phyloP scores from a whole-genome alignment of 176 grass and related monocot species.

The Carex littledalei region DNA sequence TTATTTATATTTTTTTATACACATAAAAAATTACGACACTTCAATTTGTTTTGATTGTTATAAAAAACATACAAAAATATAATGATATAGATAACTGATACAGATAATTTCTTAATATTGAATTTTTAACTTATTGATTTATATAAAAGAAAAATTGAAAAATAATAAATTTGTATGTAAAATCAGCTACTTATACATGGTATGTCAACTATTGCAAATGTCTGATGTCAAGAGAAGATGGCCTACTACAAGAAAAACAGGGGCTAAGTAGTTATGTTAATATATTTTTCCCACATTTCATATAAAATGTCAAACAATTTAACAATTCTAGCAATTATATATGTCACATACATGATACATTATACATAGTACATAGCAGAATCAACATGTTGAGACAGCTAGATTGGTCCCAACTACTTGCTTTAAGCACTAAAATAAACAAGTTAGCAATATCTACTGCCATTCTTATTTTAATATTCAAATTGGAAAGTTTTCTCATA shows the following conservation, averaged over 20 bases:
- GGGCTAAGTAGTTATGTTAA: neutral
- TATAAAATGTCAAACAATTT: neutral
- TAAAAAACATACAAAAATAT: too few species aligned
- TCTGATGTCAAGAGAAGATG: neutral
- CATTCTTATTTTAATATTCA: neutral
- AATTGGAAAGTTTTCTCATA: neutral
- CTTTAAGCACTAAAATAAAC: neutral
- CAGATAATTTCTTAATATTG: too few species aligned
- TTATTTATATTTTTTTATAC: too few species aligned
- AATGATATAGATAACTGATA: too few species aligned
- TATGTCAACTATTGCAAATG: neutral
- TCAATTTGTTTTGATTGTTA: too few species aligned
- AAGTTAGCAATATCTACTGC: neutral
- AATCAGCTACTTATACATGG: neutral
- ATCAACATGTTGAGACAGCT: slow-evolving; percentile 12
- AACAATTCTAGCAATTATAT: neutral
- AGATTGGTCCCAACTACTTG: neutral
- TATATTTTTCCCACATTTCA: neutral
- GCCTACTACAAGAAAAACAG: neutral
- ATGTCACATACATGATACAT: neutral
- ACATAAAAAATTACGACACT: too few species aligned
- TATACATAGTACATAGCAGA: neutral
- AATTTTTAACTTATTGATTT: too few species aligned
- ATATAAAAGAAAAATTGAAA: too few species aligned
- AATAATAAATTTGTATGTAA: too few species aligned